Evolutionary conservation across 176 grass and related monocot species (phyloP), one percentile per base, ranked within the genome.

Genomic region (Zoysia japonica): DNA sequence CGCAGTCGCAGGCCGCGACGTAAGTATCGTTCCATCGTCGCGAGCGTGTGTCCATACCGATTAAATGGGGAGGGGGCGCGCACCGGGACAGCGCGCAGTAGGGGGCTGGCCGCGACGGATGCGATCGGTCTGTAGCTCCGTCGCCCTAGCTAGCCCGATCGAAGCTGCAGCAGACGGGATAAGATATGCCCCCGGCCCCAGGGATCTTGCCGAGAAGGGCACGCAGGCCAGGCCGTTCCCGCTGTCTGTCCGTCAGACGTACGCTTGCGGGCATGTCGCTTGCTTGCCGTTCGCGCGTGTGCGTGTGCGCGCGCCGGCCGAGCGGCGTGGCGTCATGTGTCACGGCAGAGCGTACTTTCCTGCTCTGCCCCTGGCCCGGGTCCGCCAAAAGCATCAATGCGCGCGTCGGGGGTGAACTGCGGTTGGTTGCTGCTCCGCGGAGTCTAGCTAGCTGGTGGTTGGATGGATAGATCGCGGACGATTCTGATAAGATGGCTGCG

Each of bases 291-390:
- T 7, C 55, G 73, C 47, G 13, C 56, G 59, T 65, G 47, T 28
- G 28, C 28, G 28, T 28, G 28, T 28, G 28, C 47, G 76, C 37
- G 47, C 47, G 28, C 28, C 14, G 28, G 60, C 48, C 47, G 76
- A 19, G 76, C 2, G 76, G 63, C 9, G 66, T 78, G 76, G 76
- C 76, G 48, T 65, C 48, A 78, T 67, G 76, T 78, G 62, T 54
- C 76, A 28, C 61, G 62, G 76, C 76, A 43, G 76, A 51, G 75
- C 35, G 71, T 41, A 20, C 38, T 65, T 51, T n/a, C 44, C 44
- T 6, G 35, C 44, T 46, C 28, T 28, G 12, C 72, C 40, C 50
- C 69, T 72, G 69, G 51, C 11, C 53, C 10, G 40, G 2, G 12
- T 44, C 53, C 53, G 19, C 53, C 53, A 4, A 2, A 12, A 7